phyloP scores from a whole-genome alignment of 73 alveolate species.

The Diophrys appendiculata region DNA sequence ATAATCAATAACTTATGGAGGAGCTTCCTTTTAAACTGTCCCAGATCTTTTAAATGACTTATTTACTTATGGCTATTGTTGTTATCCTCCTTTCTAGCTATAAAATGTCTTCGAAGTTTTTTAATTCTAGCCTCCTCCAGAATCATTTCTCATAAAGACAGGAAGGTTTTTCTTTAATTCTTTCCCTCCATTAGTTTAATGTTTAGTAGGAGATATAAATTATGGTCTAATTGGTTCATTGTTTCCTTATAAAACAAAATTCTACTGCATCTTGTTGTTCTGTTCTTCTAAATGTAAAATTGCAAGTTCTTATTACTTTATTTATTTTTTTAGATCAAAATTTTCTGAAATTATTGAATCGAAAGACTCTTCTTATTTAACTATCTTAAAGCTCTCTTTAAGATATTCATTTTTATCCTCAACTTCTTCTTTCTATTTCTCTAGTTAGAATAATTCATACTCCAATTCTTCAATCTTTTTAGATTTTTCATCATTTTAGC shows the following conservation, averaged over 20 bases:
- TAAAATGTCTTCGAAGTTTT: no score
- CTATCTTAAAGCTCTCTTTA: neutral
- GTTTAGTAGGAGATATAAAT: no score
- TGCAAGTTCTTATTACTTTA: neutral
- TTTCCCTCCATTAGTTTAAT: neutral
- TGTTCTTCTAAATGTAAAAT: neutral
- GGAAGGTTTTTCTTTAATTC: neutral
- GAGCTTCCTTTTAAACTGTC: no score
- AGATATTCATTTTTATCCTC: neutral
- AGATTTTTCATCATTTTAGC: constrained; percentile 18
- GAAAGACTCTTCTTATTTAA: neutral
- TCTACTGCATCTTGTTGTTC: neutral
- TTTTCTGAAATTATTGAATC: neutral
- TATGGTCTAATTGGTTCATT: neutral
- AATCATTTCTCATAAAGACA: neutral
- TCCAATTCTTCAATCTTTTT: constrained; percentile 16
- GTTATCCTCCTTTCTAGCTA: no score
- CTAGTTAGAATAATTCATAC: neutral
- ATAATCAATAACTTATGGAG: no score
- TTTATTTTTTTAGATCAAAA: neutral
- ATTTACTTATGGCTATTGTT: no score
- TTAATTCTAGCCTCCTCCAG: no score
- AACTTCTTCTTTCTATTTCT: neutral
- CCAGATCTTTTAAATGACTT: no score
- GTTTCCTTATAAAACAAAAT: neutral